Percentiles rank a stretch among this genome's conserved stretches.
Evolutionary conservation across 2,329 filamentous ascomycete species (phyloP).

Genomic region (Botrytis deweyae): DNA sequence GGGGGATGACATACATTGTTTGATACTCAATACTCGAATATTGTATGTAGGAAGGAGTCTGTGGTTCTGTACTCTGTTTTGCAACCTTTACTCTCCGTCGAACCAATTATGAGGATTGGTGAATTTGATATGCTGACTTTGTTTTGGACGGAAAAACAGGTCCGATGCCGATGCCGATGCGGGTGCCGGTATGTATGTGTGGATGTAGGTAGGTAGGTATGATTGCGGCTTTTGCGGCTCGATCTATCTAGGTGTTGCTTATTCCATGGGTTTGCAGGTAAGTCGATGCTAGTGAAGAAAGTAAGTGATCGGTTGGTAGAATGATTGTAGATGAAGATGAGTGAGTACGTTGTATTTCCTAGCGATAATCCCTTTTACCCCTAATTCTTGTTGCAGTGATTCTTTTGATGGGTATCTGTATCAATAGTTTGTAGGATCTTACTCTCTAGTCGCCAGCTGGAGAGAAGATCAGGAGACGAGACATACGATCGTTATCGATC

Average conservation of each 20-base stretch:
- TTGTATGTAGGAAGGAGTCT: not conserved
- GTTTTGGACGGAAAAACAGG: not conserved
- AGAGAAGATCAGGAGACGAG: not conserved
- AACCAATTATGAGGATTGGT: not conserved
- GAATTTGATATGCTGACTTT: not conserved
- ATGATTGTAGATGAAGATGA: not conserved
- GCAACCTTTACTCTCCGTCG: not conserved
- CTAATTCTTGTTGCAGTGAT: not conserved
- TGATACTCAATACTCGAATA: not conserved
- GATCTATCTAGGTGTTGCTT: not conserved
- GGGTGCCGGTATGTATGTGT: not conserved
- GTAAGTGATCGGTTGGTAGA: not conserved
- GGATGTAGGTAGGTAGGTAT: not conserved
- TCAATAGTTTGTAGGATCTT: not conserved
- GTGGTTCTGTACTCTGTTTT: not conserved
- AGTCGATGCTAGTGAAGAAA: too few relatives aligned
- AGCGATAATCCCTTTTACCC: not conserved
- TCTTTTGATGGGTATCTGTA: not conserved
- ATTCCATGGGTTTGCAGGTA: not conserved
- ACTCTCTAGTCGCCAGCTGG: not conserved
- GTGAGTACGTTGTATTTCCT: not conserved
- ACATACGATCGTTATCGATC: not conserved
- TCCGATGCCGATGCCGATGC: not conserved
- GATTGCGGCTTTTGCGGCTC: constrained; percentile 13
- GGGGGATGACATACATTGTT: not conserved